Conservation (phyloP, 345 rosid genomes). For the Camelina sativa region DNA sequence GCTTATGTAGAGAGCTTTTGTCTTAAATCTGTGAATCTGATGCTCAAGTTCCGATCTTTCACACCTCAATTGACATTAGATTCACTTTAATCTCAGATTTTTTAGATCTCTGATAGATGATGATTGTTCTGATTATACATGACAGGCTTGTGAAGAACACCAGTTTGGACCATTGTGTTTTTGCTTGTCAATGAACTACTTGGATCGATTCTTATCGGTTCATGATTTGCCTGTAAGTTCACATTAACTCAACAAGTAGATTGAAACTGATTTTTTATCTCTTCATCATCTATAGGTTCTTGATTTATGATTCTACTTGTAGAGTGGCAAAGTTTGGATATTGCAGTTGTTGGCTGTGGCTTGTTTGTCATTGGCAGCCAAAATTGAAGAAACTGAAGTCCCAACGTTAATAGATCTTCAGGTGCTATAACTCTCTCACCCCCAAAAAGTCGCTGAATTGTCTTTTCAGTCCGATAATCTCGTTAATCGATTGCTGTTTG, state of each 20-base stretch:
- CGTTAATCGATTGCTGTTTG: constrained; percentile 9
- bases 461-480: not conserved
- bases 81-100: constrained; percentile 16
- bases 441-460: not conserved
- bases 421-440: constrained; percentile 43
- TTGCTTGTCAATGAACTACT: constrained; percentile 67
- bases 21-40: constrained; percentile 27
- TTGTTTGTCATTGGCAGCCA: constrained; percentile 77
- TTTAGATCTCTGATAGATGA: constrained; percentile 30
- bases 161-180: constrained; percentile 61
- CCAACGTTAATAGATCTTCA: constrained; percentile 67
- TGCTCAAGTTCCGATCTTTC: not conserved
- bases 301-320: constrained; percentile 25
- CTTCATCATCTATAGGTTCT: not conserved
- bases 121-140: constrained; percentile 6
- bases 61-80: not conserved
- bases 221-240: constrained; percentile 71
- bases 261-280: not conserved
- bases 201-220: constrained; percentile 73
- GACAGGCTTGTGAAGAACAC: constrained; percentile 65
- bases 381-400: constrained; percentile 71
- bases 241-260: constrained; percentile 5
- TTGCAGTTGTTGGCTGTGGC: constrained; percentile 70
- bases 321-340: constrained; percentile 67
- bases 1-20: not conserved